A percentile compares a stretch with the other conserved stretches of the same genome.
Conservation (phyloP, 306 rosid species). For the Betula pendula region DNA sequence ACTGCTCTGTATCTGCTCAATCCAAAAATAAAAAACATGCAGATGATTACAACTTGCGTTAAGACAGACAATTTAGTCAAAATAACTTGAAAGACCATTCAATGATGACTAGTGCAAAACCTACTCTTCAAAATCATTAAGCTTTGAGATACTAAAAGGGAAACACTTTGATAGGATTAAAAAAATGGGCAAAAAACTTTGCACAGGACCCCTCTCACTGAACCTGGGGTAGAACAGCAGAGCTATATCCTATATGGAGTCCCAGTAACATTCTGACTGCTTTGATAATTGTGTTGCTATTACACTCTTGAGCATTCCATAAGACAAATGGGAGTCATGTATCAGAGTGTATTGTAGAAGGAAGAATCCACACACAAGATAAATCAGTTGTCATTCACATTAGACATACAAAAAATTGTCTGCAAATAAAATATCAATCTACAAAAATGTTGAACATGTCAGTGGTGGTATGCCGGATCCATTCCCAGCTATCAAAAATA, state of each 20-base stretch:
- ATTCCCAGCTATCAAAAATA: neutral
- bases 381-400: neutral
- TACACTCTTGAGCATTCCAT: neutral
- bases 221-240: neutral
- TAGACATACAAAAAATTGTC: neutral
- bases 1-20: conserved; percentile 85
- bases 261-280: neutral
- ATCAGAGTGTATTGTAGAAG: neutral
- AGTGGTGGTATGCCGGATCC: neutral
- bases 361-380: neutral
- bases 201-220: neutral
- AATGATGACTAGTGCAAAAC: neutral
- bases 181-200: neutral
- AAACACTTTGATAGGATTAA: neutral
- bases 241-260: no score
- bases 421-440: neutral
- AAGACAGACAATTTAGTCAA: neutral
- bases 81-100: neutral
- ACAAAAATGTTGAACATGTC: neutral
- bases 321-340: neutral
- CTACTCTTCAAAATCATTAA: conserved; percentile 2
- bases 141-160: neutral
- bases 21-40: conserved; percentile 3
- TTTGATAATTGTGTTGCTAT: neutral
- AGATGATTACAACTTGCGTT: neutral